A percentile compares a stretch with the other conserved stretches of the same genome.
Evolutionary conservation across 495 filamentous ascomycete species (phyloP).

Genomic region (Immersiella caudata): DNA sequence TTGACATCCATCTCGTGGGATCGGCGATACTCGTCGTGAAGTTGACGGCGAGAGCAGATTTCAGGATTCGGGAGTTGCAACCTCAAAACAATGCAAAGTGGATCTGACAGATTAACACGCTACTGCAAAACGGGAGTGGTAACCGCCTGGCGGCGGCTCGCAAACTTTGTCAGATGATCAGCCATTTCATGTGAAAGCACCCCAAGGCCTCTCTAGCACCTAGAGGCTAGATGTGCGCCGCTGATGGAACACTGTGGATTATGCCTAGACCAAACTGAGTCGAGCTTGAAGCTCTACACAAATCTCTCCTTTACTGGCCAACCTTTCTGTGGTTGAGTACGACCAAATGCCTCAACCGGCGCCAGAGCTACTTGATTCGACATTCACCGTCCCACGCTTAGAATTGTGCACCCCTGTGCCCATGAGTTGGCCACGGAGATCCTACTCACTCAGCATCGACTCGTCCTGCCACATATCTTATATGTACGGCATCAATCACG

Average conservation of each 20-base stretch:
- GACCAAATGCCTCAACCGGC: neutral
- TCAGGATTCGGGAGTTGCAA: too few species aligned
- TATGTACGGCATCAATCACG: neutral
- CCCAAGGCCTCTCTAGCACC: neutral
- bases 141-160: neutral
- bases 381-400: neutral
- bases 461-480: too few species aligned
- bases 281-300: neutral
- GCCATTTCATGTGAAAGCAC: neutral
- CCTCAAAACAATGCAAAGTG: neutral
- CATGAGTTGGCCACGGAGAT: neutral
- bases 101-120: neutral
- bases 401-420: neutral
- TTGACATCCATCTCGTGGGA: neutral
- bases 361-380: neutral
- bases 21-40: neutral
- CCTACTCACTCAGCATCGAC: neutral
- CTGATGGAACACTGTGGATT: neutral
- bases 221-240: neutral
- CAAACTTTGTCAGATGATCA: neutral
- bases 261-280: neutral
- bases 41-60: too few species aligned
- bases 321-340: neutral
- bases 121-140: neutral
- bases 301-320: neutral